Conservation (phyloP, 1,139 yeast genomes). For the Magnusiomyces suaveolens region DNA sequence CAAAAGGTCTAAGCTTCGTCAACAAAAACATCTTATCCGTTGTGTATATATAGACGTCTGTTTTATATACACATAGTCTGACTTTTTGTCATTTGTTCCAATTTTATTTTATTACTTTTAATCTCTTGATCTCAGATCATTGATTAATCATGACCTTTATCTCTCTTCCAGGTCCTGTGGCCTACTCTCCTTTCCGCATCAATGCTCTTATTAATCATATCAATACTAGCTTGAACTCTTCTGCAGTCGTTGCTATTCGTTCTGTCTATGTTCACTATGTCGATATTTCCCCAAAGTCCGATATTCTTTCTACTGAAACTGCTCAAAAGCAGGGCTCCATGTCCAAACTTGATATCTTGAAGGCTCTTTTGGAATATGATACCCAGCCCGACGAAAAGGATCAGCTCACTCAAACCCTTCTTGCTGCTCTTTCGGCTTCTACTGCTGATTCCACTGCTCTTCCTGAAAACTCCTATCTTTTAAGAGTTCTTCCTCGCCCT, state of each 20-base stretch:
- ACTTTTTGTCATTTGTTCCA: not conserved
- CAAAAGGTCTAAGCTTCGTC: not conserved
- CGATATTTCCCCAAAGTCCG: slow-evolving; percentile 40
- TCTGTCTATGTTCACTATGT: slow-evolving; percentile 78
- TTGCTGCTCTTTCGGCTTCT: slow-evolving; percentile 27
- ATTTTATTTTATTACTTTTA: not conserved
- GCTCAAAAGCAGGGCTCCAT: slow-evolving; percentile 31
- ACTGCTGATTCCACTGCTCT: slow-evolving; percentile 19
- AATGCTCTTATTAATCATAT: slow-evolving; percentile 61
- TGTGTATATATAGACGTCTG: not conserved
- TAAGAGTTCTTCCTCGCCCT: slow-evolving; percentile 79
- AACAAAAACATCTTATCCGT: not conserved
- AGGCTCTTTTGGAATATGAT: slow-evolving; percentile 68
- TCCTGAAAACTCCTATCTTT: slow-evolving; percentile 47
- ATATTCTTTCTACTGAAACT: slow-evolving; percentile 23
- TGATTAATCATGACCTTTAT: slow-evolving; percentile 31
- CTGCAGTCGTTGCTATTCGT: slow-evolving; percentile 58
- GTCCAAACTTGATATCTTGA: slow-evolving; percentile 29
- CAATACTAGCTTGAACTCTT: slow-evolving; percentile 55
- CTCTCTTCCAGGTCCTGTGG: slow-evolving; percentile 81
- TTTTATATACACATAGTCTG: not conserved
- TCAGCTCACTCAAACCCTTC: slow-evolving; percentile 41
- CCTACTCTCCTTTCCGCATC: slow-evolving; percentile 80
- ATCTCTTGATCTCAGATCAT: not conserved
- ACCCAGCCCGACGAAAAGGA: slow-evolving; percentile 49